These are phyloP conservation scores for Arthromyces matolae DNA, from an alignment of 768 basidiomycete genomes.

Conservation along the genomic window DNA sequence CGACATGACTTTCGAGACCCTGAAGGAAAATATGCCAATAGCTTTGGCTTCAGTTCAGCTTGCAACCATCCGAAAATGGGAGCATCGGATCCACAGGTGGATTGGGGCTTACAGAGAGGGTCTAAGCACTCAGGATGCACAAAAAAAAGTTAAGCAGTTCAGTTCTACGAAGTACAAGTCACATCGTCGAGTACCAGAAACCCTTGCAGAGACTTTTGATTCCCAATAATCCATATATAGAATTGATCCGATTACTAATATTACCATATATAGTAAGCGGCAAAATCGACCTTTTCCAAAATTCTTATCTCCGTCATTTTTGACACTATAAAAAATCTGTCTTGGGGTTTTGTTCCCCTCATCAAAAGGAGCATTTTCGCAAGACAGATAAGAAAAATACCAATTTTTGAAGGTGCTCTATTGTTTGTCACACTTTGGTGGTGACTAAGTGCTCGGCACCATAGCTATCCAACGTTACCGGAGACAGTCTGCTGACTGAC, in stretches of 20 bases:
- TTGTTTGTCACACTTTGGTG: too few relatives aligned
- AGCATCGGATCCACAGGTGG: slow-evolving; percentile 22
- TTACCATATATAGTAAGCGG: neutral
- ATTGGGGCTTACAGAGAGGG: slow-evolving; percentile 30
- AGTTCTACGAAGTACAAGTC: slow-evolving; percentile 29
- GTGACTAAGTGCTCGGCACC: too few relatives aligned
- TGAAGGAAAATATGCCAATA: neutral
- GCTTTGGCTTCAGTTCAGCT: neutral
- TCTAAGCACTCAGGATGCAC: slow-evolving; percentile 25
- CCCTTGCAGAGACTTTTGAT: neutral
- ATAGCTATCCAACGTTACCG: too few relatives aligned
- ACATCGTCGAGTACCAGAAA: slow-evolving; percentile 22
- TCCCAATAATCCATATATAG: neutral
- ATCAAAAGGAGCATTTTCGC: too few relatives aligned
- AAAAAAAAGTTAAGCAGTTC: slow-evolving; percentile 25
- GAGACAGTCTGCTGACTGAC: too few relatives aligned
- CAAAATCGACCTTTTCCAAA: too few relatives aligned
- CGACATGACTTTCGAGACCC: neutral
- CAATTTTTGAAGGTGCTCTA: too few relatives aligned
- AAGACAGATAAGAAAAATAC: too few relatives aligned
- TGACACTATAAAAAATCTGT: too few relatives aligned
- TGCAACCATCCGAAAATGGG: neutral
- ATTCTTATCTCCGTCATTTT: too few relatives aligned
- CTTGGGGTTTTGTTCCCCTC: too few relatives aligned
- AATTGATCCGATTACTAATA: neutral